phyloP scores from a whole-genome alignment of 352 stramenopile genomes.

The Blastocystis hominis region DNA sequence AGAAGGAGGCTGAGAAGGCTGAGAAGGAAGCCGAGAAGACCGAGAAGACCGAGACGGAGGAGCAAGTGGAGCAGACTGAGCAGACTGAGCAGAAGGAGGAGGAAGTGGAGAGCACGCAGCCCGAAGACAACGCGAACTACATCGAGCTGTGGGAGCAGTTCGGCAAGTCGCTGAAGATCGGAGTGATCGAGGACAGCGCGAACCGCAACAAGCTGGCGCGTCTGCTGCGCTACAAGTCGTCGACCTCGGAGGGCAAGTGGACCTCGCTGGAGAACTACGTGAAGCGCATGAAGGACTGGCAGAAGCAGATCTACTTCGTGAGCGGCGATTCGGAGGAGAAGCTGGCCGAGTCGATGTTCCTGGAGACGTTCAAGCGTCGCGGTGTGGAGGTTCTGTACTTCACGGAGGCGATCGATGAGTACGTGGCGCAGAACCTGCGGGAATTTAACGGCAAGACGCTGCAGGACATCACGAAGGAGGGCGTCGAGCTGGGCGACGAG shows the following conservation, averaged over 20 bases:
- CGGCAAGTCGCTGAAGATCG: slow-evolving; percentile 93
- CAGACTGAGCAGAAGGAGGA: slow-evolving; percentile 68
- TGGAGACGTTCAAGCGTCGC: slow-evolving; percentile 89
- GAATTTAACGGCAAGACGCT: slow-evolving; percentile 87
- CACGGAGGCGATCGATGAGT: slow-evolving; percentile 94
- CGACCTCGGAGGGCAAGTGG: slow-evolving; percentile 77
- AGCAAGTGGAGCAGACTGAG: slow-evolving; percentile 64
- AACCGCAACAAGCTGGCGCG: slow-evolving; percentile 86
- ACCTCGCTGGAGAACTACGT: slow-evolving; percentile 89
- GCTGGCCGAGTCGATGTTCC: slow-evolving; percentile 83
- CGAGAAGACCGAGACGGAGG: slow-evolving; percentile 64
- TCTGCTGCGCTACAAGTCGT: slow-evolving; percentile 92
- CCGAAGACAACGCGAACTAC: slow-evolving; percentile 75
- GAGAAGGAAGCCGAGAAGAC: slow-evolving; percentile 64
- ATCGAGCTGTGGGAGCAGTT: slow-evolving; percentile 96
- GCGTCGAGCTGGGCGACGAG: slow-evolving; percentile 98
- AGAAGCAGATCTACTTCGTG: slow-evolving; percentile 97
- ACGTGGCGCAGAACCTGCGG: slow-evolving; percentile 83
- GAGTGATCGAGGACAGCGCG: slow-evolving; percentile 89
- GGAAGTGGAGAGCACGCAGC: slow-evolving; percentile 36
- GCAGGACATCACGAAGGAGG: no score
- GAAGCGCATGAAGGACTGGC: slow-evolving; percentile 92
- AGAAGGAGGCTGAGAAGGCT: slow-evolving; percentile 61
- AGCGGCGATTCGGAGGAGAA: slow-evolving; percentile 81
- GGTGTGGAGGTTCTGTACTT: slow-evolving; percentile 94